Conservation (phyloP, 2,329 filamentous ascomycete species). For the Apiospora marii region DNA sequence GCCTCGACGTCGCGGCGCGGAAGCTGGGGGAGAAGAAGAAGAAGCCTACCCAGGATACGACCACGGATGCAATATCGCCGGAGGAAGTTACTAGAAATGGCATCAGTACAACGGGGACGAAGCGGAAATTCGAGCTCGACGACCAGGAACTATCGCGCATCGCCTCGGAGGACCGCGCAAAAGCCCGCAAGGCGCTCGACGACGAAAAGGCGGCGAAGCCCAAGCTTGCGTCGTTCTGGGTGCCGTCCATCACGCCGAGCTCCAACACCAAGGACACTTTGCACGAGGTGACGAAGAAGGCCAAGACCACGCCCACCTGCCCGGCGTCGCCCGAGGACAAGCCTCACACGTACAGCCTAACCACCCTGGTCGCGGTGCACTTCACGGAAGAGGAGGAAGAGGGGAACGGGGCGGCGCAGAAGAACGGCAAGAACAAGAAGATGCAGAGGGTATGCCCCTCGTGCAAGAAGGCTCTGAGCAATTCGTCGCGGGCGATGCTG, state of each 20-base stretch:
- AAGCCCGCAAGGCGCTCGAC: slow-evolving; percentile 72
- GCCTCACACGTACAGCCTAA: slow-evolving; percentile 79
- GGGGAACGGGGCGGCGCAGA: slow-evolving; percentile 36
- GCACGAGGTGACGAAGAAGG: slow-evolving; percentile 63
- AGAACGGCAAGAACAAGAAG: slow-evolving; percentile 47
- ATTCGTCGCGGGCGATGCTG: slow-evolving; percentile 82
- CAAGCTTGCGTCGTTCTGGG: slow-evolving; percentile 88
- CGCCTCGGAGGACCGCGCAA: slow-evolving; percentile 72
- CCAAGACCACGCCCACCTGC: slow-evolving; percentile 76
- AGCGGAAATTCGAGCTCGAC: slow-evolving; percentile 84
- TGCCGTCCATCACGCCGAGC: slow-evolving; percentile 80
- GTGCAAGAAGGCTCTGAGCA: slow-evolving; percentile 83
- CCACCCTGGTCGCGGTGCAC: slow-evolving; percentile 76
- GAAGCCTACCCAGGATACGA: slow-evolving; percentile 31
- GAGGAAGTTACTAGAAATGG: slow-evolving; percentile 33
- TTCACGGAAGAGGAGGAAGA: slow-evolving; percentile 76
- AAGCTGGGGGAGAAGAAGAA: slow-evolving; percentile 38
- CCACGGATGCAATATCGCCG: not conserved
- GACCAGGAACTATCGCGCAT: slow-evolving; percentile 78
- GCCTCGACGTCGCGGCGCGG: slow-evolving; percentile 53
- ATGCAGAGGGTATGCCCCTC: slow-evolving; percentile 73
- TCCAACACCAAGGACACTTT: slow-evolving; percentile 66
- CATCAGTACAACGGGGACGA: slow-evolving; percentile 52
- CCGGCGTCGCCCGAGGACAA: slow-evolving; percentile 73
- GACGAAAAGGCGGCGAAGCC: slow-evolving; percentile 71